A percentile compares a stretch with the other conserved stretches of the same genome.
phyloP scores from a whole-genome alignment of 805 yeast species.

The Nematodospora valgi region DNA sequence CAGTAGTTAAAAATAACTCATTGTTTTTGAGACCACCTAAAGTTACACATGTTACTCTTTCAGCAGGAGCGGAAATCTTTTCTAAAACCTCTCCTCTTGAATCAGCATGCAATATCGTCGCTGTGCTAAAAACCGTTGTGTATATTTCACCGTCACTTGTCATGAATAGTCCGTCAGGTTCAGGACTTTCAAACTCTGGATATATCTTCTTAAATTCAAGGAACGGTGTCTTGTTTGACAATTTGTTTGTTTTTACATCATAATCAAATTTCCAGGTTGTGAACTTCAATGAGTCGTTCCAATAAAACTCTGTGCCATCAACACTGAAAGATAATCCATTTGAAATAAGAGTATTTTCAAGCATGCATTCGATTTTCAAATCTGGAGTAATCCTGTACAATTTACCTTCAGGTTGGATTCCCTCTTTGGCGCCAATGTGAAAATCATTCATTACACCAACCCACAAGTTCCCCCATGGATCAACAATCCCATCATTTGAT shows the following conservation, averaged over 20 bases:
- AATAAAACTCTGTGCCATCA: slow-evolving; percentile 28
- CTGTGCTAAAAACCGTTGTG: slow-evolving; percentile 65
- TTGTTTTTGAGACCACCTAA: slow-evolving; percentile 59
- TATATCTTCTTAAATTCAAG: slow-evolving; percentile 29
- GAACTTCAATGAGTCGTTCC: slow-evolving; percentile 39
- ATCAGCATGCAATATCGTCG: slow-evolving; percentile 52
- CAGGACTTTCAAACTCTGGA: slow-evolving; percentile 31
- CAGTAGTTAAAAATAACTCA: slow-evolving; percentile 68
- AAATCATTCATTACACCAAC: slow-evolving; percentile 78
- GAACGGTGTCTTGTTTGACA: slow-evolving; percentile 25
- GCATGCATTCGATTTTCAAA: slow-evolving; percentile 29
- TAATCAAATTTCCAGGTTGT: slow-evolving; percentile 38
- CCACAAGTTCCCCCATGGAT: slow-evolving; percentile 73
- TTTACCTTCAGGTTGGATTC: slow-evolving; percentile 49
- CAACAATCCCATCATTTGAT: slow-evolving; percentile 82
- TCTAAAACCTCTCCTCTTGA: slow-evolving; percentile 48
- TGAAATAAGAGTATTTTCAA: slow-evolving; percentile 47
- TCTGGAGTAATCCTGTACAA: slow-evolving; percentile 32
- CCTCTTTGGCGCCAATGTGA: slow-evolving; percentile 21
- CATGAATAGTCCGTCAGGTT: slow-evolving; percentile 79
- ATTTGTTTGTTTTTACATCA: slow-evolving; percentile 23
- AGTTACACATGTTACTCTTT: slow-evolving; percentile 63
- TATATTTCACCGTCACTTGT: slow-evolving; percentile 54
- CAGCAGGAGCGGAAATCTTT: slow-evolving; percentile 53
- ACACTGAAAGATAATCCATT: slow-evolving; percentile 54